Conservation (phyloP, 768 basidiomycete genomes). For the Floccularia luteovirens region DNA sequence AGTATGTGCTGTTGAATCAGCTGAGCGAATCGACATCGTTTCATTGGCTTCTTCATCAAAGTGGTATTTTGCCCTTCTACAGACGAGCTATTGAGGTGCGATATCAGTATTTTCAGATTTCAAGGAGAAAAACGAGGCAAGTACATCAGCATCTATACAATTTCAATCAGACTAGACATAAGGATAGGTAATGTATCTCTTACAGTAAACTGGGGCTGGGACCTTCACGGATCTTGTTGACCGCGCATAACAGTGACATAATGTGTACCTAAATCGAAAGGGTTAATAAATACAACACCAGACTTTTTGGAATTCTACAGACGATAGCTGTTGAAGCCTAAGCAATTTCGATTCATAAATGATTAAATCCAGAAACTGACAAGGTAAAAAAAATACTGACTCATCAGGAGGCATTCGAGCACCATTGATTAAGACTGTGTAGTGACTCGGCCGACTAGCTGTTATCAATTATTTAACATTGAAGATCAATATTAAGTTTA, state of each 20-base stretch:
- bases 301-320: slow-evolving; percentile 37
- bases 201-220: slow-evolving; percentile 67
- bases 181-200: slow-evolving; percentile 11
- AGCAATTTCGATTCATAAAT: not conserved
- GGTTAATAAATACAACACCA: not conserved
- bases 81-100: slow-evolving; percentile 34
- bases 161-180: not conserved
- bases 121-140: no score
- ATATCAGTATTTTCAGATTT: not conserved
- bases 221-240: slow-evolving; percentile 70
- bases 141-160: not conserved
- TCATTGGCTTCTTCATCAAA: slow-evolving; percentile 31
- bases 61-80: slow-evolving; percentile 45
- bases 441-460: slow-evolving; percentile 35
- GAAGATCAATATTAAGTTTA: not conserved
- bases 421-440: slow-evolving; percentile 34
- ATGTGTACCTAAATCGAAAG: slow-evolving; percentile 19
- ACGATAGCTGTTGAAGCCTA: slow-evolving; percentile 39
- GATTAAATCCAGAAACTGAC: not conserved
- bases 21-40: slow-evolving; percentile 26
- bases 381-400: slow-evolving; percentile 8
- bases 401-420: slow-evolving; percentile 20
- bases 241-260: slow-evolving; percentile 65
- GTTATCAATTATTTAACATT: slow-evolving; percentile 43
- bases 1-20: slow-evolving; percentile 10